Evolutionary conservation across 1,284 basidiomycete species (phyloP).

Genomic region (Puccinia horiana): DNA sequence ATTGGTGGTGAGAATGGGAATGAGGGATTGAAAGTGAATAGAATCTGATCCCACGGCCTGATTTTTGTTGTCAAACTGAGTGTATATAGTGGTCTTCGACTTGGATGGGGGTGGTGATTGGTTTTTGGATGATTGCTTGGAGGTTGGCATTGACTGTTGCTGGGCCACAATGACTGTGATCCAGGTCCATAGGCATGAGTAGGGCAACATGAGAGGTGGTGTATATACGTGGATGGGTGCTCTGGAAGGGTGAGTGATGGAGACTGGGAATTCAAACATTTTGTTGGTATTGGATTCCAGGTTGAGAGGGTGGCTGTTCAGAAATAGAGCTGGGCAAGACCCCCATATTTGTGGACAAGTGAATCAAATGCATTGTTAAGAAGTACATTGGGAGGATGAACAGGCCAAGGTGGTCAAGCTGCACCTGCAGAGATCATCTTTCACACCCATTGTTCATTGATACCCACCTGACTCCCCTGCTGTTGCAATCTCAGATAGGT

Average conservation of each 20-base stretch:
- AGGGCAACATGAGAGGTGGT: slow-evolving; percentile 31
- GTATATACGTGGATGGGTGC: slow-evolving; percentile 14
- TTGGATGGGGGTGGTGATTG: slow-evolving; percentile 9
- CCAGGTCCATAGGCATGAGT: slow-evolving; percentile 8
- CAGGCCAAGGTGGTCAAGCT: not conserved
- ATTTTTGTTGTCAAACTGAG: slow-evolving; percentile 1
- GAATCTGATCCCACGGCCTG: not conserved
- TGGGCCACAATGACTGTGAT: not conserved
- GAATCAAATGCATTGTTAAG: not conserved
- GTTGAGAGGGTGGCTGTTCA: not conserved
- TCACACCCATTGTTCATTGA: not conserved
- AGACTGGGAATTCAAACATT: not conserved
- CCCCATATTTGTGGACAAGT: not conserved
- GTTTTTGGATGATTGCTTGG: slow-evolving; percentile 11
- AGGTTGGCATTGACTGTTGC: slow-evolving; percentile 14
- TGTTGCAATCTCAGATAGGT: not conserved
- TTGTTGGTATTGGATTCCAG: not conserved
- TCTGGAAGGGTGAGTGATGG: not conserved
- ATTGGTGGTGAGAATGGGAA: not conserved
- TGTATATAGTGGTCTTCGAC: not conserved
- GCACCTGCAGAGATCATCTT: not conserved
- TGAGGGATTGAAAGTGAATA: not conserved
- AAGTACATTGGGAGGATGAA: not conserved
- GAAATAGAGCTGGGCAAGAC: not conserved
- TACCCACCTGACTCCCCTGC: not conserved